Base-by-base conservation (phyloP, 208 protist species). In the Wallacemonas sp. region DNA sequence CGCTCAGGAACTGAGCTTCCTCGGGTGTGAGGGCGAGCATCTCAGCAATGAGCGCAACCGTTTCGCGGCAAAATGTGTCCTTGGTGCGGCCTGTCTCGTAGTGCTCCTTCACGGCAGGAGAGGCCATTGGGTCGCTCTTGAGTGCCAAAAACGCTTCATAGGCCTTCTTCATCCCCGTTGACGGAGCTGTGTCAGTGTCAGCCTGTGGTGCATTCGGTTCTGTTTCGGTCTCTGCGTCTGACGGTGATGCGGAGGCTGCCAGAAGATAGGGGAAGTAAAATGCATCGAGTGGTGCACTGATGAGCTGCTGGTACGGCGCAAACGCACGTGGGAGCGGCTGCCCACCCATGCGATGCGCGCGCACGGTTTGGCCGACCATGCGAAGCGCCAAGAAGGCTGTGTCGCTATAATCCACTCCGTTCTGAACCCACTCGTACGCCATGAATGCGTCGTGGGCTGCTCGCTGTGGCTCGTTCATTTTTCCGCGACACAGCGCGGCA, bases 221-320 rank as follows among this genome's bases (percentile, higher is more conserved):
- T 16, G 6, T 38, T 17, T 63, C 52, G 39, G 39, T 38, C n/a
- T 46, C 46, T 39, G 30, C 1, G 34, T 58, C 23, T 17, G 56
- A 27, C 66, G 44, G 23, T 19, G 60, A 26, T 52, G 44, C 61
- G 2, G 38, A 34, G 36, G 8, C 39, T 19, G 61, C 57, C 8
- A 92, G 65, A 2, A 90, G 63, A 63, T 92, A 94, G 12, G 73
- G 74, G 62, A 94, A 90, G 36, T 63, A 75, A 43, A 94, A 94
- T 33, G 61, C 30, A 0, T 68, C 63, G 29, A 87, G 62, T 11
- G 78, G 79, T 0, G 76, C 68, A 30, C 70, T 74, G 24, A 88
- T 81, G 19, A 94, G 77, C 61, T 84, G 83, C 19, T 58, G 65
- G 49, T 81, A 80, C 0, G 83, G 81, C 24, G 23, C 65, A 24